Evolutionary conservation across 2,329 filamentous ascomycete species (phyloP).

Genomic region (Stagonosporopsis rhizophila): DNA sequence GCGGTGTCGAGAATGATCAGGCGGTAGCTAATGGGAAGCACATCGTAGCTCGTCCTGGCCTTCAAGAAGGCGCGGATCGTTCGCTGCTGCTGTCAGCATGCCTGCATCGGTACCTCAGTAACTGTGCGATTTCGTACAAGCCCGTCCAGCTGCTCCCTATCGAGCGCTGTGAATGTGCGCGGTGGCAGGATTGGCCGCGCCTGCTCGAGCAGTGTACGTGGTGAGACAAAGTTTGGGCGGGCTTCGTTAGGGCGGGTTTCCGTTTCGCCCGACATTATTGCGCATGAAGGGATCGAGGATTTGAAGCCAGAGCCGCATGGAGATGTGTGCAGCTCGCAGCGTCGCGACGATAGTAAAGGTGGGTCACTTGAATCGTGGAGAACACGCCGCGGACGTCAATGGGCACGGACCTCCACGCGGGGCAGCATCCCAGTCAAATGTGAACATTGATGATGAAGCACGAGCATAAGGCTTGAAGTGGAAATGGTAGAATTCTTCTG

Average conservation of each 20-base stretch:
- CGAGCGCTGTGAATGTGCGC: slow-evolving; percentile 64
- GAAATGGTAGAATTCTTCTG: neutral
- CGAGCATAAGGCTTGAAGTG: neutral
- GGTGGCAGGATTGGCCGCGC: slow-evolving; percentile 33
- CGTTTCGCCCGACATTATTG: slow-evolving; percentile 48
- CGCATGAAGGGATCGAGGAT: slow-evolving; percentile 37
- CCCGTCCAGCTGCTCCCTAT: slow-evolving; percentile 79
- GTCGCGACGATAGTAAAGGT: slow-evolving; percentile 22
- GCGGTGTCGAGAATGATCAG: slow-evolving; percentile 95
- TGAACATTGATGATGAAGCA: too few species aligned
- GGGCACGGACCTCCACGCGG: slow-evolving; percentile 11
- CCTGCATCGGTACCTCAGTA: neutral
- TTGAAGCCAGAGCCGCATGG: slow-evolving; percentile 46
- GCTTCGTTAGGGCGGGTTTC: slow-evolving; percentile 23
- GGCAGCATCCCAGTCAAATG: slow-evolving; percentile 19
- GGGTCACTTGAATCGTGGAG: slow-evolving; percentile 19
- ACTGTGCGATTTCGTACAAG: slow-evolving; percentile 63
- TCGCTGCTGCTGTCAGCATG: slow-evolving; percentile 58
- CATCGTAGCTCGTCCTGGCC: slow-evolving; percentile 96
- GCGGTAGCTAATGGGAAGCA: slow-evolving; percentile 92
- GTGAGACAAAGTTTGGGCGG: slow-evolving; percentile 36
- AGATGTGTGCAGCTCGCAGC: slow-evolving; percentile 23
- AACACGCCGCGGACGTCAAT: slow-evolving; percentile 9
- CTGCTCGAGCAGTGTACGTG: slow-evolving; percentile 41
- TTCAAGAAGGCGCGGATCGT: slow-evolving; percentile 95